Base-by-base conservation (phyloP, 2,329 filamentous ascomycete genomes). In the Boeremia exigua region DNA sequence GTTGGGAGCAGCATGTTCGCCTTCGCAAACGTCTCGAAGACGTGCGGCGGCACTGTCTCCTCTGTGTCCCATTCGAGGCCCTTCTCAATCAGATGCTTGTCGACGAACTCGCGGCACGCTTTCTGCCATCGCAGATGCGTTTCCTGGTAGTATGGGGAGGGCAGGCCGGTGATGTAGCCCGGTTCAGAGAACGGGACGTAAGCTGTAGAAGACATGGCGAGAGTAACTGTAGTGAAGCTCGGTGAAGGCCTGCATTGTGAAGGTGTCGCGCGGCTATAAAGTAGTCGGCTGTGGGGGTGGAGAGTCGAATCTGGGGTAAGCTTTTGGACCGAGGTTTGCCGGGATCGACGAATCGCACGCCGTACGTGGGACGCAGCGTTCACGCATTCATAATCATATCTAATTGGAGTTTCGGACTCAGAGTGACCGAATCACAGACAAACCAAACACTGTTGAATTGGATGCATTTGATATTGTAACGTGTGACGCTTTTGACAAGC, bases 1-100 rank as follows among this genome's bases (percentile, higher is more conserved):
- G 84, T 85, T 0, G 89, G 88, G n/a, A 92, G 74, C 17, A 92
- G 75, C 84, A 92, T 90, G 70, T 88, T 85, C 48, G 83, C 81
- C 55, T 83, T 79, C 28, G 83, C 83, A 69, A 92, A 92, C 10
- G 79, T 84, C 38, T 79, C 68, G 65, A 87, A 92, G 30, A 91
- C 83, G 69, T 87, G 80, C 34, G 81, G 78, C 0, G 88, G 87
- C 1, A 91, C 81, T 0, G 81, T 82, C 51, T 86, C 88, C 10
- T 79, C 80, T 12, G 81, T 83, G 65, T 92, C 90, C 87, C 88
- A 92, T 38, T 91, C 88, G 43, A 88, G 75, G 0, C 86, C 86
- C 64, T 88, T 76, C 32, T 82, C 79, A 46, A 84, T 77, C 6
- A 92, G 77, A 66, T 91, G 78, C 63, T 89, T 80, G 45, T 83